These are phyloP conservation scores for Solanum pimpinellifolium DNA, from an alignment of 257 asterid genomes.

Conservation along the genomic window DNA sequence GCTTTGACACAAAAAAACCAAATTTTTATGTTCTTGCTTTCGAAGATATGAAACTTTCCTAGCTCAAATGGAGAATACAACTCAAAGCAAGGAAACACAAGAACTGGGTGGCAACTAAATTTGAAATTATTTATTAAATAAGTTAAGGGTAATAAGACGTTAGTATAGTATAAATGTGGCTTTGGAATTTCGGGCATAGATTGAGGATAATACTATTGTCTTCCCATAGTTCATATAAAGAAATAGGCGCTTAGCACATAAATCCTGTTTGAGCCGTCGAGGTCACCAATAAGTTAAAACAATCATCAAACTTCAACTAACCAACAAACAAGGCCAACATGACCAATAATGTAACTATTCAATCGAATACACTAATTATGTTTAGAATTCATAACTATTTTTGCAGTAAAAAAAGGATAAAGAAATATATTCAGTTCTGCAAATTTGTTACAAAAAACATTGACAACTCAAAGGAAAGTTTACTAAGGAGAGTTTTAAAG, in stretches of 20 bases:
- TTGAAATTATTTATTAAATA: background rate
- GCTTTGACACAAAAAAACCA: background rate
- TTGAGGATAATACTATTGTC: too few species aligned
- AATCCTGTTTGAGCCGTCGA: background rate
- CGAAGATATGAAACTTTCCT: background rate
- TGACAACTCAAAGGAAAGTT: background rate
- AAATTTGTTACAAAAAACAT: background rate
- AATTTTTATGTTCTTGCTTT: background rate
- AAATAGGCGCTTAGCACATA: background rate
- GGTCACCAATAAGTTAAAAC: background rate
- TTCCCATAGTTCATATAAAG: background rate
- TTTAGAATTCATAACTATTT: background rate
- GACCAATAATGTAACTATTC: too few species aligned
- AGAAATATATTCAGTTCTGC: background rate
- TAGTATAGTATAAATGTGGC: too few species aligned
- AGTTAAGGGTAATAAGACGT: too few species aligned
- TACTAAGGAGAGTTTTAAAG: background rate
- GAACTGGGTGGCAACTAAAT: background rate
- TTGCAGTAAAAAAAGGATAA: background rate
- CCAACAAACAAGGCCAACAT: too few species aligned
- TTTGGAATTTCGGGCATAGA: too few species aligned
- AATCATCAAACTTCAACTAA: background rate
- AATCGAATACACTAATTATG: too few species aligned
- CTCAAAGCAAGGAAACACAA: background rate
- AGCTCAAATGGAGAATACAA: background rate